phyloP scores from a whole-genome alignment of 768 basidiomycete species.

The Leucocoprinus leucothites region DNA sequence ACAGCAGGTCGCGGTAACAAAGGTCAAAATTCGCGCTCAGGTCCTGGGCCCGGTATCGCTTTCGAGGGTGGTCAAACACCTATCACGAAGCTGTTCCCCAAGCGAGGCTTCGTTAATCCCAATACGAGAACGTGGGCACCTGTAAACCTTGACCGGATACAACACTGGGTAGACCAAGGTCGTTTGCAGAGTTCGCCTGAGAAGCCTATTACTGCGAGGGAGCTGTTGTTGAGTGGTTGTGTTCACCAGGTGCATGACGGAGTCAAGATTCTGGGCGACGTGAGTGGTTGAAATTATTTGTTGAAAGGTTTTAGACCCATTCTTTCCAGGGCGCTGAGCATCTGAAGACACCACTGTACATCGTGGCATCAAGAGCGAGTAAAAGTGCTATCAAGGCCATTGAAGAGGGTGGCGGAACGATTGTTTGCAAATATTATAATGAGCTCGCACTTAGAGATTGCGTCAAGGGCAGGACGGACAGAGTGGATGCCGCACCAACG shows the following conservation, averaged over 20 bases:
- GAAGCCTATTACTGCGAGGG: conserved; percentile 83
- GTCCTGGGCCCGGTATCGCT: conserved; percentile 76
- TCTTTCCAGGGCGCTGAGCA: conserved; percentile 56
- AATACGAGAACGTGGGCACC: conserved; percentile 75
- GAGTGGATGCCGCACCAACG: conserved; percentile 76
- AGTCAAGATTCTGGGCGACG: conserved; percentile 86
- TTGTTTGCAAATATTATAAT: conserved; percentile 93
- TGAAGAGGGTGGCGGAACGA: conserved; percentile 75
- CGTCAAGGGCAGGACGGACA: conserved; percentile 68
- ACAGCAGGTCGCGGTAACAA: conserved; percentile 94
- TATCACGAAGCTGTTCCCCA: conserved; percentile 86
- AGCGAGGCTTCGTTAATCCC: conserved; percentile 87
- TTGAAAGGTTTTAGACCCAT: conserved; percentile 18
- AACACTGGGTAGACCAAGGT: conserved; percentile 87
- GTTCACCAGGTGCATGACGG: conserved; percentile 89
- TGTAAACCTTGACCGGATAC: conserved; percentile 84
- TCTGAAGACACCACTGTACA: conserved; percentile 69
- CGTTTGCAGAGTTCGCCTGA: conserved; percentile 74
- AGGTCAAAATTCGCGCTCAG: conserved; percentile 91
- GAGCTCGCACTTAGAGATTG: conserved; percentile 77
- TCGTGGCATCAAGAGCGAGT: conserved; percentile 83
- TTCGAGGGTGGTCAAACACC: conserved; percentile 99
- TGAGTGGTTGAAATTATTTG: conserved; percentile 31
- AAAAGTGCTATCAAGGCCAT: conserved; percentile 83
- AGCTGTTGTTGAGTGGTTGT: conserved; percentile 82